Evolutionary conservation across 2,329 filamentous ascomycete genomes (phyloP).

Genomic region (Fusarium buharicum): DNA sequence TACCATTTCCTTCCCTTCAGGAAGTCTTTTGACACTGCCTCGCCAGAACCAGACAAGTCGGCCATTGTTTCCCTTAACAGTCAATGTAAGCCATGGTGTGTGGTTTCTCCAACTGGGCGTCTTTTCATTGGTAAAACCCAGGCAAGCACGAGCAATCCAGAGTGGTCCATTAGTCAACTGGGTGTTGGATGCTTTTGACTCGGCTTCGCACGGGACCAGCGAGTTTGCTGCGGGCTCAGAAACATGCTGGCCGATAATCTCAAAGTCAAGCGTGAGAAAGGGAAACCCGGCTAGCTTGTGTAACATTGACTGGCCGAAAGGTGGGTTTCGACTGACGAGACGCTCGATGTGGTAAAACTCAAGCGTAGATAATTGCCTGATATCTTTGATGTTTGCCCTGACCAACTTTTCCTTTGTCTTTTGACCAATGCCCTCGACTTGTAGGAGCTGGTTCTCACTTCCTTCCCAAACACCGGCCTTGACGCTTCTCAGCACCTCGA

Average conservation of each 20-base stretch:
- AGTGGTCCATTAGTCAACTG: background rate
- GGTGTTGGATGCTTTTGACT: background rate
- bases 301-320: slow-evolving; percentile 79
- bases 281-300: slow-evolving; percentile 77
- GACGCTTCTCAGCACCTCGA: slow-evolving; percentile 82
- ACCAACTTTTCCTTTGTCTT: slow-evolving; percentile 80
- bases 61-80: slow-evolving; percentile 68
- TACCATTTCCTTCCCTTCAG: slow-evolving; percentile 68
- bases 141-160: slow-evolving; percentile 67
- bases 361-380: slow-evolving; percentile 74
- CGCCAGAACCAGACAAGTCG: slow-evolving; percentile 74
- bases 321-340: slow-evolving; percentile 80
- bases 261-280: slow-evolving; percentile 55
- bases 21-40: slow-evolving; percentile 71
- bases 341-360: slow-evolving; percentile 81
- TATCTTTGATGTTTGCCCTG: slow-evolving; percentile 73
- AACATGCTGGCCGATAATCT: slow-evolving; percentile 44
- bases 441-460: slow-evolving; percentile 81
- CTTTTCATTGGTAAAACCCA: slow-evolving; percentile 76
- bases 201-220: background rate
- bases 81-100: slow-evolving; percentile 75
- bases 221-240: background rate
- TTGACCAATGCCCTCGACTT: slow-evolving; percentile 81
- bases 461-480: slow-evolving; percentile 84
- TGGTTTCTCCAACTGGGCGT: slow-evolving; percentile 71